Conservation (phyloP, 2,329 filamentous ascomycete genomes). For the Aciculosporium take region DNA sequence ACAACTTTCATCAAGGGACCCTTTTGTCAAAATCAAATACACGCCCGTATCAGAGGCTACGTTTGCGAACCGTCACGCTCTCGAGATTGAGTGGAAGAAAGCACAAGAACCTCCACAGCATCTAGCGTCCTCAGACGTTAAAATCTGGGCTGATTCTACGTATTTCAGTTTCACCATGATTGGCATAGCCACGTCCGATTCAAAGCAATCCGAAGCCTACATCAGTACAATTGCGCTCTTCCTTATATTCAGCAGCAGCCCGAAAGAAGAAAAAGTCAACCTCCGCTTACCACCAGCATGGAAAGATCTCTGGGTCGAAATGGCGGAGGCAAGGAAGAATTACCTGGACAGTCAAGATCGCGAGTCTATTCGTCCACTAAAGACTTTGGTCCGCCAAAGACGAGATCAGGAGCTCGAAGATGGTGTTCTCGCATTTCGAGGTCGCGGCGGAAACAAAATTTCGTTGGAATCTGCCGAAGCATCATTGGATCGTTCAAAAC, state of each 20-base stretch:
- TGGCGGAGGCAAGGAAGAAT: constrained; percentile 55
- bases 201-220: constrained; percentile 74
- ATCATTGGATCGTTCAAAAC: constrained; percentile 28
- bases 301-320: constrained; percentile 75
- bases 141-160: constrained; percentile 30
- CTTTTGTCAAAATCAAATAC: constrained; percentile 52
- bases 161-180: constrained; percentile 59
- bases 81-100: constrained; percentile 70
- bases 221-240: constrained; percentile 73
- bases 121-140: constrained; percentile 24
- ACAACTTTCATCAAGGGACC: constrained; percentile 39
- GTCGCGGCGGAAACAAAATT: constrained; percentile 33
- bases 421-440: constrained; percentile 64
- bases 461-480: constrained; percentile 34
- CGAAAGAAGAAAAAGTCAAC: constrained; percentile 76
- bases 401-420: constrained; percentile 57
- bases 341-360: constrained; percentile 59
- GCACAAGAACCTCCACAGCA: constrained; percentile 38
- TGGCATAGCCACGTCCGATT: constrained; percentile 56
- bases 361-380: constrained; percentile 50
- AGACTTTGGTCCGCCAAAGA: constrained; percentile 53
- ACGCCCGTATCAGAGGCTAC: constrained; percentile 56
- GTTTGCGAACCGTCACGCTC: constrained; percentile 61
- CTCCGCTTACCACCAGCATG: constrained; percentile 65
- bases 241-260: constrained; percentile 59